Conservation (phyloP, 1,284 basidiomycete species). For the Ceratobasidium sp. region DNA sequence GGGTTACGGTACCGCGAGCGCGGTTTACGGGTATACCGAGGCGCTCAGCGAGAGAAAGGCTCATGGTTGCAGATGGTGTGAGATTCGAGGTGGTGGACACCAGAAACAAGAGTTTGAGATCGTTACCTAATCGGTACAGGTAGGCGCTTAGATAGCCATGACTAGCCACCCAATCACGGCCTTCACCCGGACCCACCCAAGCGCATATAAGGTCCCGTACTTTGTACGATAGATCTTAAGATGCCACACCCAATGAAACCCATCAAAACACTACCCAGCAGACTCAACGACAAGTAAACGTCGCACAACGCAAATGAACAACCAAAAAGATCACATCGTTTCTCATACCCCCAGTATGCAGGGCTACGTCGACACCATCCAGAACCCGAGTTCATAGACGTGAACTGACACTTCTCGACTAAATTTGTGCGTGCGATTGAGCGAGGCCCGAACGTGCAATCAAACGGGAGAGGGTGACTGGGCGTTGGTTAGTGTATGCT, state of each 20-base stretch:
- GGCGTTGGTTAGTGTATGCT: background rate
- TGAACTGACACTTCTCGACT: background rate
- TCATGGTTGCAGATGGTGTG: constrained; percentile 21
- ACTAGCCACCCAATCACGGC: background rate
- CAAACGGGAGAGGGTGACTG: constrained; percentile 20
- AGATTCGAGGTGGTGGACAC: background rate
- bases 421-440: background rate
- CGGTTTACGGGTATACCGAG: constrained; percentile 27
- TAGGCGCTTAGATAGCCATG: background rate
- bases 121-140: background rate
- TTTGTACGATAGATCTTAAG: too few species aligned
- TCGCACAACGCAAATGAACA: too few species aligned
- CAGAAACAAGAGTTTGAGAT: background rate
- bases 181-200: too few species aligned
- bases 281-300: too few species aligned
- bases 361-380: background rate
- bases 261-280: too few species aligned
- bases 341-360: too few species aligned
- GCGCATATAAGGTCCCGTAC: too few species aligned
- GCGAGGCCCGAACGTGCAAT: constrained; percentile 14
- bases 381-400: background rate
- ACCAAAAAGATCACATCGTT: too few species aligned
- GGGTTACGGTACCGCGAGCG: background rate
- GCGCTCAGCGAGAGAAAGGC: constrained; percentile 36
- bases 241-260: too few species aligned